Evolutionary conservation across 1,139 yeast species (phyloP), one percentile per base, ranked within the genome.

Genomic region (Schizosaccharomyces versatilis): DNA sequence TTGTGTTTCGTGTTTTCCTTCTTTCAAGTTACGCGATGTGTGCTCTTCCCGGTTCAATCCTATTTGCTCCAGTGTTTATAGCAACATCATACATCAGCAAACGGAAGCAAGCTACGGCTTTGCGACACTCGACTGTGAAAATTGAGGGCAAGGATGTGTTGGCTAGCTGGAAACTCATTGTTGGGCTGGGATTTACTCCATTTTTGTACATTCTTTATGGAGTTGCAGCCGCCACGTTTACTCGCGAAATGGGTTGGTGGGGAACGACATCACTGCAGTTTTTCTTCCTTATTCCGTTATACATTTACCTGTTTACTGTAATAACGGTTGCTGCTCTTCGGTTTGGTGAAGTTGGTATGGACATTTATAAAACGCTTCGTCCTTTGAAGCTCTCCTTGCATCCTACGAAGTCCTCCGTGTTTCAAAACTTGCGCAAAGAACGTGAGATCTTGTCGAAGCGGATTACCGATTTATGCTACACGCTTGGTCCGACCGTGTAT

Each of bases 131-230:
- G 0, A 76, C 85, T 1, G 98, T 90, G 39, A 90, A 90, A 66
- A 81, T 90, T 59, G 78, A 79, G 63, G 97, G 94, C 36, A 80
- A 81, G 57, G 98, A 90, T 67, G 96, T 90, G 36, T 74, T 86
- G 57, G 95, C 95, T 1, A 86, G 96, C 1, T 86, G 98, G 98
- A 90, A 90, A 67, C 80, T 90, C 51, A 72, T 90, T 60, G 88
- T 90, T 51, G 80, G 90, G 42, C 75, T 90, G 78, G 94, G 88
- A 7, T 71, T 84, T 57, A 93, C 96, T 0, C 98, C 98, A 1
- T 67, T 84, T 41, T 71, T 90, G 41, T 90, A 88, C 69, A 77
- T 79, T 52, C 72, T 81, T 58, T 90, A 90, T 67, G 86, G 96
- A 0, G 64, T 79, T 6, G 61, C 83, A 47, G 82, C 84, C 36